Evolutionary conservation across 1,284 basidiomycete species (phyloP).

Genomic region (Ustilago xerochloae): DNA sequence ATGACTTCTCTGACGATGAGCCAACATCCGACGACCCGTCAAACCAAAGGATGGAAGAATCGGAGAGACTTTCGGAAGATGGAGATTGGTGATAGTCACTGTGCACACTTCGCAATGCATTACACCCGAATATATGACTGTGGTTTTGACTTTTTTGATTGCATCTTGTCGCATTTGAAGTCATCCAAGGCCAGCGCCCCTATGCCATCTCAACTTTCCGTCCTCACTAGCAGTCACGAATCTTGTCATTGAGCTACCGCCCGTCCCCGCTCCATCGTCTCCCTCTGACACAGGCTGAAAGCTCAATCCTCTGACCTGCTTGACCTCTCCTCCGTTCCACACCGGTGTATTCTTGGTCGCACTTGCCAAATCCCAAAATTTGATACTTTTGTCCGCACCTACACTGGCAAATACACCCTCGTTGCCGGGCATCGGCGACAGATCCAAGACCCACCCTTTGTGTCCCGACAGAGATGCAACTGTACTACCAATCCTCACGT

Average conservation of each 20-base stretch:
- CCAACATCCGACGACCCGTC: no score
- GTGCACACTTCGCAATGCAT: neutral
- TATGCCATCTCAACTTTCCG: conserved; percentile 36
- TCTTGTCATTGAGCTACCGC: conserved; percentile 13
- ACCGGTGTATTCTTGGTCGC: conserved; percentile 34
- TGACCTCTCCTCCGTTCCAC: conserved; percentile 29
- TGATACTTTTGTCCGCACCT: conserved; percentile 37
- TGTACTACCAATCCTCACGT: conserved; percentile 10
- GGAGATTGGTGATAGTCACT: conserved; percentile 20
- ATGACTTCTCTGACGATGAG: conserved; percentile 36
- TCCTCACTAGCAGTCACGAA: conserved; percentile 48
- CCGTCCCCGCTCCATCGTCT: neutral
- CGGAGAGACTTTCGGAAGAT: conserved; percentile 19
- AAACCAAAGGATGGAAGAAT: no score
- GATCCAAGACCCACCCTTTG: conserved; percentile 32
- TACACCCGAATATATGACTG: neutral
- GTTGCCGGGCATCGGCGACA: neutral
- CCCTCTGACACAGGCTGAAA: conserved; percentile 15
- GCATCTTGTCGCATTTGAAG: neutral
- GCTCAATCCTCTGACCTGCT: conserved; percentile 12
- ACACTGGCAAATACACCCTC: conserved; percentile 32
- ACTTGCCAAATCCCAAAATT: conserved; percentile 41
- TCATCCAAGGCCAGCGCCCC: conserved; percentile 41
- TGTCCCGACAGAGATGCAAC: conserved; percentile 33
- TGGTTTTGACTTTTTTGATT: neutral